Evolutionary conservation across 805 yeast species (phyloP).

Genomic region (Kodamaea leandrae): DNA sequence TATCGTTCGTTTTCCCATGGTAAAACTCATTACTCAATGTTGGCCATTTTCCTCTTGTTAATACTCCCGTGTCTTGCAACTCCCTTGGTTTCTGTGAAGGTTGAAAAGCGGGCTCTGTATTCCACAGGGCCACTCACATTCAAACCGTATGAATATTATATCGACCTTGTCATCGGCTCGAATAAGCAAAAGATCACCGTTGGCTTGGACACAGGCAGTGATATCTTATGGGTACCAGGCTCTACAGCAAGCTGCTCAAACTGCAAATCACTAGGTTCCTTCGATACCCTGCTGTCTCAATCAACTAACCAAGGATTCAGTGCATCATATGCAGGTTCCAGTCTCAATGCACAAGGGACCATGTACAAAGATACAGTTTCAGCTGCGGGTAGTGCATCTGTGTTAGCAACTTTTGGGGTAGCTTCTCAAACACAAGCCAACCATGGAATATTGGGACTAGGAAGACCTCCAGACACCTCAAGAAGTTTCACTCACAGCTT

Average conservation of each 20-base stretch:
- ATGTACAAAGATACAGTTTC: constrained; percentile 3
- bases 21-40: not conserved
- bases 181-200: constrained; percentile 10
- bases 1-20: not conserved
- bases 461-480: not conserved
- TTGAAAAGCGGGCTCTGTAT: not conserved
- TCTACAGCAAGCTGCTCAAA: constrained; percentile 1
- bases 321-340: constrained; percentile 2
- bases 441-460: constrained; percentile 11
- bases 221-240: constrained; percentile 11
- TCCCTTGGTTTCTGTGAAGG: not conserved
- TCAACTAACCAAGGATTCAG: not conserved
- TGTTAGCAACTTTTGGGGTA: constrained; percentile 8
- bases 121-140: not conserved
- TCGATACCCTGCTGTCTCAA: constrained; percentile 9
- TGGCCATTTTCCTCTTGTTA: not conserved
- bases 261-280: constrained; percentile 8
- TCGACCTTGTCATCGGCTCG: constrained; percentile 9
- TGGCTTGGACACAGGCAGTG: constrained; percentile 12
- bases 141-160: constrained; percentile 1
- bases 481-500: constrained; percentile 10
- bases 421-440: not conserved
- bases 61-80: too few relatives aligned
- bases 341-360: not conserved
- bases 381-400: constrained; percentile 3